Evolutionary conservation across 192 early-diverging fungal genomes (phyloP).

Genomic region (Neocallimastix lanati): DNA sequence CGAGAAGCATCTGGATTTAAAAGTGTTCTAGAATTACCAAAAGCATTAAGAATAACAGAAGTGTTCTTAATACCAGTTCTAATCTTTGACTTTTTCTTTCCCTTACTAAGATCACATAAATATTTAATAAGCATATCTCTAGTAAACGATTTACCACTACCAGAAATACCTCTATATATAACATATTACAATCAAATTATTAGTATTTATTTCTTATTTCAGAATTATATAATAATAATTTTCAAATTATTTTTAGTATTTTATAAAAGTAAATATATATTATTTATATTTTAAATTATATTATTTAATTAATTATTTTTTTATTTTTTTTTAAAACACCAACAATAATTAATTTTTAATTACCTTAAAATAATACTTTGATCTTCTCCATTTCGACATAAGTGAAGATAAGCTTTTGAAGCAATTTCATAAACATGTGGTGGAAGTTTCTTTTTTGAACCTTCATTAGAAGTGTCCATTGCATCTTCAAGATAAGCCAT

Average conservation of each 20-base stretch:
- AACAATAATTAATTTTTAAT: no score
- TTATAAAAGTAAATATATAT: no score
- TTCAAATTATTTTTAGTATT: no score
- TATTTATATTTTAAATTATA: no score
- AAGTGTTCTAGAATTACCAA: conserved; percentile 67
- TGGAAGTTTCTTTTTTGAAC: conserved; percentile 7
- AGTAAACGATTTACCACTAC: neutral
- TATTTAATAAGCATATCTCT: neutral
- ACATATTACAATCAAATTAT: no score
- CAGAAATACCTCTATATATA: neutral
- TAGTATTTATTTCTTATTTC: no score
- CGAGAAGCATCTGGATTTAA: conserved; percentile 65
- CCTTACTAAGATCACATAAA: neutral
- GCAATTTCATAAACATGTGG: conserved; percentile 79
- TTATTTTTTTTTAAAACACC: no score
- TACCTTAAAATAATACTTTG: conserved; percentile 81
- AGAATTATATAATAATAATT: no score
- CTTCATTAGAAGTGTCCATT: neutral
- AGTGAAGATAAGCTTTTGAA: conserved; percentile 68
- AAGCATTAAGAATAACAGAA: conserved; percentile 52
- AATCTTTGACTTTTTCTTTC: neutral
- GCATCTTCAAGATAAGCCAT: neutral
- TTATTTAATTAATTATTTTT: no score
- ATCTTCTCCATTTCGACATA: conserved; percentile 69
- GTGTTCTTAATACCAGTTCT: neutral